Evolutionary conservation across 352 stramenopile species (phyloP), one percentile per base, ranked within the genome.

Genomic region (Globisporangium uncinulatum): DNA sequence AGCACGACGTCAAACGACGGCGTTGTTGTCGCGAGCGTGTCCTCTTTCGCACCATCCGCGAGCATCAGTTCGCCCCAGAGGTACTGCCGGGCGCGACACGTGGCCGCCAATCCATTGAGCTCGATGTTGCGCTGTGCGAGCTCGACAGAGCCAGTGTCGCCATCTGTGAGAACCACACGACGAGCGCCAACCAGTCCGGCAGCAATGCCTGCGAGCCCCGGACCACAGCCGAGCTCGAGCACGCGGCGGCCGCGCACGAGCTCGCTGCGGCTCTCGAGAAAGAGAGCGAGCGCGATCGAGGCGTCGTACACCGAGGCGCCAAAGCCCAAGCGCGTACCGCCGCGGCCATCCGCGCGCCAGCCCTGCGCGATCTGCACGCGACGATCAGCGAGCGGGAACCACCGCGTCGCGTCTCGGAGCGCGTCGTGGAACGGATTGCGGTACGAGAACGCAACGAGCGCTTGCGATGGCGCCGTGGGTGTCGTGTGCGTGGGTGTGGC

Each of bases 241-340:
- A 92, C 69, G 4, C 74, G 70, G 29, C 86, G 86, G n/a, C 59
- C 54, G 21, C 63, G 45, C 19, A 94, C 64, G 19, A 71, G 36
- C 21, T 83, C 70, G 21, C 57, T 68, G 69, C 86, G 71, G 47
- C 68, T 58, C 31, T 84, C 79, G 4, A 94, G 57, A 57, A 87
- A 94, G n/a, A 92, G 66, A 24, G 84, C 85, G 47, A 94, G 66
- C n/a, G 76, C 66, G 54, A 94, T 68, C 9, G 84, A 80, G 6
- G 82, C 79, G 32, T 92, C 80, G 62, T 94, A 94, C 37, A 94
- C 83, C 6, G 83, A 90, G 47, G 82, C 84, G 17, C 84, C 84
- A 52, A 92, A 94, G 42, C 84, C 84, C 41, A 92, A 67, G 6
- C 67, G 15, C 1, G 82, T 94, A 13, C 84, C 84, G 17, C 84